Conservation (phyloP, 1,284 basidiomycete species). For the Heliocybe sulcata region DNA sequence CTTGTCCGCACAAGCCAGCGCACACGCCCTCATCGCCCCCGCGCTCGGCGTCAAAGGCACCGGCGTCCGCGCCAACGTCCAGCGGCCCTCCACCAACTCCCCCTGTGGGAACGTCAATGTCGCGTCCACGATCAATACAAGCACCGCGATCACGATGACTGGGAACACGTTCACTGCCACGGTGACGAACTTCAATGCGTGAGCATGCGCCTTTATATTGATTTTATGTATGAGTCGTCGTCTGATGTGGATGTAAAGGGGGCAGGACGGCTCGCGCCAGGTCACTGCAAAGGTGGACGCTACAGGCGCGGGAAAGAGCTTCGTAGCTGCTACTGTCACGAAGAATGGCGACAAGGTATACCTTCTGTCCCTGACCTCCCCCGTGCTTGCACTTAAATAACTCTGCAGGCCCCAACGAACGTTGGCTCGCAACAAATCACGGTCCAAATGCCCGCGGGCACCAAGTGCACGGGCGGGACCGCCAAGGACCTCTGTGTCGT, state of each 20-base stretch:
- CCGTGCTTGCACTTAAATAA: background rate
- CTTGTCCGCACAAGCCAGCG: slow-evolving; percentile 27
- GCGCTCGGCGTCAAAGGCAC: slow-evolving; percentile 37
- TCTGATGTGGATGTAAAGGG: slow-evolving; percentile 17
- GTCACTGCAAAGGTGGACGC: slow-evolving; percentile 29
- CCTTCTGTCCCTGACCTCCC: background rate
- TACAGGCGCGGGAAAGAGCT: slow-evolving; percentile 28
- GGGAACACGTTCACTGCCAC: slow-evolving; percentile 34
- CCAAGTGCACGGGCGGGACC: slow-evolving; percentile 38
- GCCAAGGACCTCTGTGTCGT: slow-evolving; percentile 37
- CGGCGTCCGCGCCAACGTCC: slow-evolving; percentile 33
- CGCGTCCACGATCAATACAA: slow-evolving; percentile 30
- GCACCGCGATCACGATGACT: slow-evolving; percentile 31
- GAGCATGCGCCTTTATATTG: slow-evolving; percentile 13
- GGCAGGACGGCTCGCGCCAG: slow-evolving; percentile 42
- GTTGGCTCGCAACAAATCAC: slow-evolving; percentile 31
- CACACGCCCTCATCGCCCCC: slow-evolving; percentile 39
- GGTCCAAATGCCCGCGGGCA: slow-evolving; percentile 37
- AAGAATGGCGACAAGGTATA: slow-evolving; percentile 30
- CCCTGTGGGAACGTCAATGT: slow-evolving; percentile 42
- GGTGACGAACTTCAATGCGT: slow-evolving; percentile 45
- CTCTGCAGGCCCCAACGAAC: slow-evolving; percentile 18
- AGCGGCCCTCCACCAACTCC: slow-evolving; percentile 28
- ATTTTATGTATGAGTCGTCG: background rate
- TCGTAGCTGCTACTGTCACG: slow-evolving; percentile 25